Base-by-base conservation (phyloP, 495 filamentous ascomycete genomes). In the Penicillium nucicola region DNA sequence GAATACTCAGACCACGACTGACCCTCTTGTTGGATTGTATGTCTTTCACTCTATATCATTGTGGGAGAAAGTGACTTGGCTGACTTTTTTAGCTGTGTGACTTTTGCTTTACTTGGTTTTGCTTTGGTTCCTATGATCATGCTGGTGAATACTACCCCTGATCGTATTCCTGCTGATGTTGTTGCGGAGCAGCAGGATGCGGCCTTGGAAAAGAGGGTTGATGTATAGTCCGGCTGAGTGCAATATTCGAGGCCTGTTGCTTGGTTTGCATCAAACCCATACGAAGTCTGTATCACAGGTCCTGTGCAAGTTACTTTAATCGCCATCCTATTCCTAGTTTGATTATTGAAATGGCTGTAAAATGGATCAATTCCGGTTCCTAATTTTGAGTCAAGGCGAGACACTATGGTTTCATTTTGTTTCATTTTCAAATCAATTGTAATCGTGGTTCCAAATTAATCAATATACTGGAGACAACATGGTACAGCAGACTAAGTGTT, bases 81-180 rank as follows among this genome's bases (percentile, higher is more conserved):
- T 18, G 10, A 1, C 4, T 40, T 25, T 43, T 31, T 8, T 32
- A 66, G 63, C 44, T 53, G 55, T 18, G 63, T 66, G 6, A 59
- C 60, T 0, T 66, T 66, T 22, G 60, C 36, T 5, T 42, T 66
- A 3, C 60, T 66, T 11, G 63, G 44, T 15, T 49, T 41, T 7
- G 49, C 63, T 23, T 23, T 66, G 20, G 3, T 53, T 0, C 63
- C 63, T 3, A 66, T 66, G 63, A 53, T 57, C 2, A 55, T 57
- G 53, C 53, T 66, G 7, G 63, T 66, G 28, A 66, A 66, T 33
- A 56, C 57, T 10, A 66, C 63, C 6, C 63, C 63, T 6, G 60
- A 66, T 19, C 52, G 48, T 4, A 66, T 66, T 41, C 63, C 63
- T n/a, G 63, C 63, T 0, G 63, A 66, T 48, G 31, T 66, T 2